A percentile compares a stretch with the other conserved stretches of the same genome.
phyloP scores from a whole-genome alignment of 768 basidiomycete genomes.

The Russula emetica region DNA sequence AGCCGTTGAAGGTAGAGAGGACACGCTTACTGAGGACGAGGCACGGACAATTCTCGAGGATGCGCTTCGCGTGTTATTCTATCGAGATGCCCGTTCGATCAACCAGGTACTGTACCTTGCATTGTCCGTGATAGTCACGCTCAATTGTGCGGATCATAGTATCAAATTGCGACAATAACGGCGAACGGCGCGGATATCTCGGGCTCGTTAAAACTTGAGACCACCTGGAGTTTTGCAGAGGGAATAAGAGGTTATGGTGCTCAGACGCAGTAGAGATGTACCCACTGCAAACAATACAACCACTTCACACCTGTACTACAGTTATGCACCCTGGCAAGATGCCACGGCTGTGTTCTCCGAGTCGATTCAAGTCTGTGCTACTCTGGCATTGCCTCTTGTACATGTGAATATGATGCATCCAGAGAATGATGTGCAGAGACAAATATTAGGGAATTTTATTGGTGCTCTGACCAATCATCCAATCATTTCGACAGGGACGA shows the following conservation, averaged over 20 bases:
- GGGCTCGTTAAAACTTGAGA: slow-evolving; percentile 69
- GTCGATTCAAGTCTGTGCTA: neutral
- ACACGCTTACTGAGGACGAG: slow-evolving; percentile 69
- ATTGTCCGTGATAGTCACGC: neutral
- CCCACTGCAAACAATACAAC: slow-evolving; percentile 6
- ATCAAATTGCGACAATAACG: slow-evolving; percentile 90
- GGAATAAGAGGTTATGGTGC: slow-evolving; percentile 86
- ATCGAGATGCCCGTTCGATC: slow-evolving; percentile 91
- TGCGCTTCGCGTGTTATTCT: slow-evolving; percentile 91
- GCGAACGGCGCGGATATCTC: slow-evolving; percentile 72
- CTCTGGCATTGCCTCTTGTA: neutral
- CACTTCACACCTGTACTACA: neutral
- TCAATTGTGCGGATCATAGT: slow-evolving; percentile 46
- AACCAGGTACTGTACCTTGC: slow-evolving; percentile 65
- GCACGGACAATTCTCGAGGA: slow-evolving; percentile 75
- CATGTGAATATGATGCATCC: neutral
- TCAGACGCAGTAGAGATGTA: slow-evolving; percentile 65
- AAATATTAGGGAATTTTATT: too few relatives aligned
- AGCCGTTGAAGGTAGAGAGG: slow-evolving; percentile 80
- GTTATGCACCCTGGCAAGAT: neutral
- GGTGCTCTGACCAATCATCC: neutral
- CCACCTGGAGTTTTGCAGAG: slow-evolving; percentile 91
- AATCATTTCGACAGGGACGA: neutral
- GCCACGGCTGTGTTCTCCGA: neutral
- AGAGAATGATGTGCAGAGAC: neutral